Evolutionary conservation across 257 asterid species (phyloP).

Genomic region (Solanum paucissectum): DNA sequence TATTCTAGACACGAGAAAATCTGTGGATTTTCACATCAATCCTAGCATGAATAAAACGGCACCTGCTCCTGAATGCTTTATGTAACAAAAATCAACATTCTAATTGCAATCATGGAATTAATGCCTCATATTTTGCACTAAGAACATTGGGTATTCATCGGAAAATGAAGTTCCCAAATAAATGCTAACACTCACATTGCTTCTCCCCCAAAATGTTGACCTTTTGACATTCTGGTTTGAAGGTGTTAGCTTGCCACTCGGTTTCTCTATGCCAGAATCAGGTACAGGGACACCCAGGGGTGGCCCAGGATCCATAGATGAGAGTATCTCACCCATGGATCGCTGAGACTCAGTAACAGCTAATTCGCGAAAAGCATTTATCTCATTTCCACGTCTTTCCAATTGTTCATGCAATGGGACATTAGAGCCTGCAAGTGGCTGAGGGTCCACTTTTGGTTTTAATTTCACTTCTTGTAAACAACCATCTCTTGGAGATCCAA

Average conservation of each 20-base stretch:
- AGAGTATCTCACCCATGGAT: constrained; percentile 71
- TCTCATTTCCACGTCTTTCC: constrained; percentile 26
- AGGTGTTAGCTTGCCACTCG: constrained; percentile 30
- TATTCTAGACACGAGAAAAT: neutral
- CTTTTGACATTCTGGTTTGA: constrained; percentile 48
- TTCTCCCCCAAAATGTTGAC: constrained; percentile 79
- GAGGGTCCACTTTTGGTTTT: constrained; percentile 31
- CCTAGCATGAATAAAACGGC: neutral
- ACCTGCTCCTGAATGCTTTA: neutral
- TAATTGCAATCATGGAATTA: neutral
- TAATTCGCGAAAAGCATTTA: constrained; percentile 31
- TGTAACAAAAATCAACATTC: neutral
- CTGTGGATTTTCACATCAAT: neutral
- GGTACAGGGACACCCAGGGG: constrained; percentile 49
- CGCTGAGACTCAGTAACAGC: constrained; percentile 51
- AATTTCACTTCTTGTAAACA: constrained; percentile 24
- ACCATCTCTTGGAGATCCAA: constrained; percentile 40
- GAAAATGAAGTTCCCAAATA: neutral
- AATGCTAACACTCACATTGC: constrained; percentile 44
- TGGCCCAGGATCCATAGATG: constrained; percentile 67
- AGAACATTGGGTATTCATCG: neutral
- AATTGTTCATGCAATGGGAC: constrained; percentile 43
- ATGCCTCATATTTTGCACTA: neutral
- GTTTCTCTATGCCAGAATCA: constrained; percentile 42
- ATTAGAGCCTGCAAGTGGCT: constrained; percentile 28